Conservation (phyloP, 2,329 filamentous ascomycete genomes). For the Mycosphaerelloides madeirae region DNA sequence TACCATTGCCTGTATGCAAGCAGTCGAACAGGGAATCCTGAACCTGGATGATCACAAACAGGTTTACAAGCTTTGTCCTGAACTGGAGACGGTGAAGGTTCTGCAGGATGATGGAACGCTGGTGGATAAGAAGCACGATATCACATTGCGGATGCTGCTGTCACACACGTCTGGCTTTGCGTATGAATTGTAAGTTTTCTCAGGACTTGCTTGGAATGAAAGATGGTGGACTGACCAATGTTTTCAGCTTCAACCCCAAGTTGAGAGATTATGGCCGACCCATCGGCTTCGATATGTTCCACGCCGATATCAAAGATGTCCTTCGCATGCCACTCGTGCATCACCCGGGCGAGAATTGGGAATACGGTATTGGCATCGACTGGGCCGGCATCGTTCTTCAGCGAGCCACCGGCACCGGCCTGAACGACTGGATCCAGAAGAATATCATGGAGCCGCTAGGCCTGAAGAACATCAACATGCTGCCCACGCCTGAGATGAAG, state of each 20-base stretch:
- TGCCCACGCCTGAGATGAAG: slow-evolving; percentile 53
- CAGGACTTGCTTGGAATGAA: not conserved
- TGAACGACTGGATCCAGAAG: slow-evolving; percentile 45
- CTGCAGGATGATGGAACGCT: slow-evolving; percentile 38
- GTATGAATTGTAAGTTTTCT: slow-evolving; percentile 39
- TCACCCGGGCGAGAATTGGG: slow-evolving; percentile 59
- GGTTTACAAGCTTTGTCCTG: slow-evolving; percentile 39
- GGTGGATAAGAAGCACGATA: slow-evolving; percentile 40
- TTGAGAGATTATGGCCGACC: slow-evolving; percentile 43
- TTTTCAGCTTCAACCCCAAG: slow-evolving; percentile 38
- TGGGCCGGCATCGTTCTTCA: slow-evolving; percentile 49
- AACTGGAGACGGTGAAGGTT: slow-evolving; percentile 42
- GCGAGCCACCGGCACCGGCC: slow-evolving; percentile 38
- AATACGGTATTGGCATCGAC: slow-evolving; percentile 50
- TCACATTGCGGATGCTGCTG: slow-evolving; percentile 50
- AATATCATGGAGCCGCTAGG: slow-evolving; percentile 45
- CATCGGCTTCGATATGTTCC: slow-evolving; percentile 55
- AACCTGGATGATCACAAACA: slow-evolving; percentile 39
- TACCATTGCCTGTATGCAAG: slow-evolving; percentile 45
- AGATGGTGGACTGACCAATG: not conserved
- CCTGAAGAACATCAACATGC: slow-evolving; percentile 52
- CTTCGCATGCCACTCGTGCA: slow-evolving; percentile 52
- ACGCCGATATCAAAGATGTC: slow-evolving; percentile 47
- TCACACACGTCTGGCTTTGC: slow-evolving; percentile 49
- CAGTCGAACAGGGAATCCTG: slow-evolving; percentile 42